phyloP scores from a whole-genome alignment of 495 filamentous ascomycete genomes.

The Aspergillus asperescens region DNA sequence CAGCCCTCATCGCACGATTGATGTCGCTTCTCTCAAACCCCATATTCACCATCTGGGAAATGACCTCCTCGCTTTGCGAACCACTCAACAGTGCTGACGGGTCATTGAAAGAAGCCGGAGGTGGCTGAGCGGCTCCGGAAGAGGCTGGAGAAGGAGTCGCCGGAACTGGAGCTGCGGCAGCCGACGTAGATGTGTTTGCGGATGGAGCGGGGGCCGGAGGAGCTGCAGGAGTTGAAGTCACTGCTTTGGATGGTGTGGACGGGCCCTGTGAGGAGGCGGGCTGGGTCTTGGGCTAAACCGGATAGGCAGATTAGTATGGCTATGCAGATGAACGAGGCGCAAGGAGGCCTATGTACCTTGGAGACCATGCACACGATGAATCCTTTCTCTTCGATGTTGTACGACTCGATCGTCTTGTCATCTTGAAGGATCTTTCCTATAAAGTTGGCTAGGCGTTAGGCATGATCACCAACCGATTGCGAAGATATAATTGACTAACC shows the following conservation, averaged over 20 bases:
- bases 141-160: slow-evolving; percentile 68
- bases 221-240: slow-evolving; percentile 46
- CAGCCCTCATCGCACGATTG: slow-evolving; percentile 89
- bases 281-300: slow-evolving; percentile 61
- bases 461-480: not conserved
- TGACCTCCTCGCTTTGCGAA: slow-evolving; percentile 71
- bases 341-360: slow-evolving; percentile 58
- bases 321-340: not conserved
- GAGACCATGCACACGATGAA: slow-evolving; percentile 96
- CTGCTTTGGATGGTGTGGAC: slow-evolving; percentile 50
- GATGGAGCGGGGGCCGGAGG: slow-evolving; percentile 68
- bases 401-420: slow-evolving; percentile 89
- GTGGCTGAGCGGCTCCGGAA: slow-evolving; percentile 38
- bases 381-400: slow-evolving; percentile 98
- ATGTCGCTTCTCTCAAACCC: slow-evolving; percentile 83
- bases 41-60: slow-evolving; percentile 96
- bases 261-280: slow-evolving; percentile 52
- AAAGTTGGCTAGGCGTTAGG: not conserved
- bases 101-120: slow-evolving; percentile 55
- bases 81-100: slow-evolving; percentile 82
- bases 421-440: slow-evolving; percentile 96
- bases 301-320: slow-evolving; percentile 1
- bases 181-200: slow-evolving; percentile 52
- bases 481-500: slow-evolving; percentile 51
- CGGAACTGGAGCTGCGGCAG: slow-evolving; percentile 55